These are phyloP conservation scores for Bruguiera gymnorhiza DNA, from an alignment of 345 rosid species.

Conservation along the genomic window DNA sequence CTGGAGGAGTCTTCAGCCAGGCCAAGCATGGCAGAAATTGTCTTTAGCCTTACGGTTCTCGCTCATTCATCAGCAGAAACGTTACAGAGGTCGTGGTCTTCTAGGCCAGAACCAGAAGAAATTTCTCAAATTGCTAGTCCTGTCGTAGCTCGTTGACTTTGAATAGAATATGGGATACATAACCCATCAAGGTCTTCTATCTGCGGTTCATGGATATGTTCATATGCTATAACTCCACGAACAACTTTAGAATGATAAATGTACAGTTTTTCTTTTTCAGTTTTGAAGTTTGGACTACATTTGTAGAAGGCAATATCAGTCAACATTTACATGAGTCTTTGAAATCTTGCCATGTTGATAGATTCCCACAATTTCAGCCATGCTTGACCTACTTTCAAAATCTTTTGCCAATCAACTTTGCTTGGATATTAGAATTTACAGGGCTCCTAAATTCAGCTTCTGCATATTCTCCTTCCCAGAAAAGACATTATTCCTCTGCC, in stretches of 20 bases:
- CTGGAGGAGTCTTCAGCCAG: constrained; percentile 43
- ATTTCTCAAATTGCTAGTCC: constrained; percentile 33
- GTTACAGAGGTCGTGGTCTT: constrained; percentile 38
- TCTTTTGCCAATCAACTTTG: neutral
- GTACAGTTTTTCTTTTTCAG: too few relatives aligned
- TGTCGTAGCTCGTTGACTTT: constrained; percentile 41
- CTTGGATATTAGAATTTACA: neutral
- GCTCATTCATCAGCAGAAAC: constrained; percentile 35
- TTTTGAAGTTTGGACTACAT: too few relatives aligned
- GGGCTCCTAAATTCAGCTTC: constrained; percentile 16
- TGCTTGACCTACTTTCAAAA: constrained; percentile 2
- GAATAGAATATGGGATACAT: neutral
- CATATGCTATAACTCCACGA: too few relatives aligned
- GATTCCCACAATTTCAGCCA: constrained; percentile 26
- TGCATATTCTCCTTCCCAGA: constrained; percentile 19
- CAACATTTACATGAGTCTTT: neutral
- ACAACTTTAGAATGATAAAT: too few relatives aligned
- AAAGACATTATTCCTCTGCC: constrained; percentile 17
- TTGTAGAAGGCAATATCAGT: too few relatives aligned
- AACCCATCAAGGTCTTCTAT: neutral
- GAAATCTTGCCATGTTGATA: constrained; percentile 2
- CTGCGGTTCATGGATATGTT: neutral
- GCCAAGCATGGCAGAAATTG: constrained; percentile 65
- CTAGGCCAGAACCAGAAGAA: constrained; percentile 39
- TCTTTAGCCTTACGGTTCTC: constrained; percentile 51